Evolutionary conservation across 371 early-diverging fungal species (phyloP).

Genomic region (Mucor velutinosus): DNA sequence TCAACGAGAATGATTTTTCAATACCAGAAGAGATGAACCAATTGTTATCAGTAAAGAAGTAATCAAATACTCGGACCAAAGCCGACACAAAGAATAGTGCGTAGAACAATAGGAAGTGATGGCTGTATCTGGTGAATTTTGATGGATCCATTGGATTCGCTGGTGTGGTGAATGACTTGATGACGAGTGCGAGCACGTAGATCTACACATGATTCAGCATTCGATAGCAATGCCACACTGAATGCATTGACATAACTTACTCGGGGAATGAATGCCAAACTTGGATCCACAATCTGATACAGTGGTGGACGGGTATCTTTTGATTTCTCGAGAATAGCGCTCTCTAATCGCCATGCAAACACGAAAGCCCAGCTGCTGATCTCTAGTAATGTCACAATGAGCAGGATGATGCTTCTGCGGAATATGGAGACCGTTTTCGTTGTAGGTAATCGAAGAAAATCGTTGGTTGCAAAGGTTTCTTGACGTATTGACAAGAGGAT

Average conservation of each 20-base stretch:
- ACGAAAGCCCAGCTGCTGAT: slow-evolving; percentile 53
- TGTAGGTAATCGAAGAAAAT: slow-evolving; percentile 41
- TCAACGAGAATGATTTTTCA: slow-evolving; percentile 41
- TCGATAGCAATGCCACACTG: too few species aligned
- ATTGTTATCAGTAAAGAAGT: slow-evolving; percentile 38
- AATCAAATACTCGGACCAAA: slow-evolving; percentile 48
- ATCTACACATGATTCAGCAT: slow-evolving; percentile 28
- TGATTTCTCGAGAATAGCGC: slow-evolving; percentile 39
- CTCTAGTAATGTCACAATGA: slow-evolving; percentile 41
- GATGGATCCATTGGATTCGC: slow-evolving; percentile 52
- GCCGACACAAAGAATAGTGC: slow-evolving; percentile 47
- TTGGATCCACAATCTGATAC: slow-evolving; percentile 44
- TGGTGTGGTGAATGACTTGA: slow-evolving; percentile 53
- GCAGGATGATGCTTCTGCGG: slow-evolving; percentile 31
- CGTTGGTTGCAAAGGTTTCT: slow-evolving; percentile 19
- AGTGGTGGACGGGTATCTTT: slow-evolving; percentile 28
- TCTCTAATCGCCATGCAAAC: slow-evolving; percentile 54
- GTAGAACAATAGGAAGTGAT: slow-evolving; percentile 55
- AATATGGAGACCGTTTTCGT: slow-evolving; percentile 35
- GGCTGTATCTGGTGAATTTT: slow-evolving; percentile 56
- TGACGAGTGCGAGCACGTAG: slow-evolving; percentile 51
- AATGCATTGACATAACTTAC: slow-evolving; percentile 21
- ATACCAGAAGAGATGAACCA: slow-evolving; percentile 43
- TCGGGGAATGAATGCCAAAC: slow-evolving; percentile 40
- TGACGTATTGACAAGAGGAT: slow-evolving; percentile 22